These are phyloP conservation scores for Knoxia roxburghii DNA, from an alignment of 257 asterid genomes.

Conservation along the genomic window DNA sequence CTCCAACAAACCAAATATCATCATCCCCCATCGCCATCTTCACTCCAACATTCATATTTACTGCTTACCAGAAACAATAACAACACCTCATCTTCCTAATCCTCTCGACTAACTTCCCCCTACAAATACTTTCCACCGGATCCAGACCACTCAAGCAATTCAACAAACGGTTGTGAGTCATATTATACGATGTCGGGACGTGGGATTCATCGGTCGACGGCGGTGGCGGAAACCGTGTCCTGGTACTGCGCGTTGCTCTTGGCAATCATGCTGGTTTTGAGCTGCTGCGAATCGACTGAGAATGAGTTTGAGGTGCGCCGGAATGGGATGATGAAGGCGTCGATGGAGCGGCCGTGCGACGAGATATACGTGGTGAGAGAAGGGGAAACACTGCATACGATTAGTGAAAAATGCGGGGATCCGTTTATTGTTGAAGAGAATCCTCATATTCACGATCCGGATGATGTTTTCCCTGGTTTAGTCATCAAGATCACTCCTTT, in stretches of 20 bases:
- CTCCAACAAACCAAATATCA: constrained; percentile 48
- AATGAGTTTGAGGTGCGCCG: constrained; percentile 18
- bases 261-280: constrained; percentile 46
- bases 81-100: constrained; percentile 11
- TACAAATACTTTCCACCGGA: constrained; percentile 11
- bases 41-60: constrained; percentile 9
- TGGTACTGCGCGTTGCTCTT: constrained; percentile 54
- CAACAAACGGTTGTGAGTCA: not conserved
- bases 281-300: constrained; percentile 52
- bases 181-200: constrained; percentile 24
- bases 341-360: constrained; percentile 38
- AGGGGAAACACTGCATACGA: constrained; percentile 76
- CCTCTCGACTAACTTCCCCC: constrained; percentile 15
- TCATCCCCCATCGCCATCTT: constrained; percentile 13
- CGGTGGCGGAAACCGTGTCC: constrained; percentile 44
- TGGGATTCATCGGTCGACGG: constrained; percentile 26
- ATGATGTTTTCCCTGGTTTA: constrained; percentile 80
- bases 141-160: too few species aligned
- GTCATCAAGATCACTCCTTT: constrained; percentile 67
- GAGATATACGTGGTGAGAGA: constrained; percentile 71
- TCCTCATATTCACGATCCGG: constrained; percentile 86
- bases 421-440: constrained; percentile 83
- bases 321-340: not conserved
- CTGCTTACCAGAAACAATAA: not conserved
- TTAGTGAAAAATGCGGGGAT: constrained; percentile 76